Evolutionary conservation across 1,284 basidiomycete species (phyloP).

Genomic region (Gomphus bonarii): DNA sequence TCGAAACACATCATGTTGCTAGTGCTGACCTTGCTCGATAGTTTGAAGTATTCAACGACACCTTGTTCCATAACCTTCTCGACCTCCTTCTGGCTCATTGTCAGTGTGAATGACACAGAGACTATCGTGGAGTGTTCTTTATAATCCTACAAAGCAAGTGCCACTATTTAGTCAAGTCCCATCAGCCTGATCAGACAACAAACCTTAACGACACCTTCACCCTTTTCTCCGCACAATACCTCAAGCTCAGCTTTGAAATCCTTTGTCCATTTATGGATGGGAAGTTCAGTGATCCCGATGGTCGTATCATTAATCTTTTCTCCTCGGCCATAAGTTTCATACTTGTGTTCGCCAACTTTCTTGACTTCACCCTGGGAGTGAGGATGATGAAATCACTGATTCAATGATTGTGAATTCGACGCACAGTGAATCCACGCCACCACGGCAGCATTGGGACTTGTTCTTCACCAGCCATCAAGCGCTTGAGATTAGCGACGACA

Average conservation of each 20-base stretch:
- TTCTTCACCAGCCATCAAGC: conserved; percentile 84
- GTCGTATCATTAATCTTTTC: conserved; percentile 80
- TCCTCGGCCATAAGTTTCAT: conserved; percentile 72
- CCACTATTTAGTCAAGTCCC: neutral
- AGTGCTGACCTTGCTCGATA: conserved; percentile 75
- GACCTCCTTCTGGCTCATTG: conserved; percentile 74
- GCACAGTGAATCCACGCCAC: conserved; percentile 83
- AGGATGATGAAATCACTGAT: neutral
- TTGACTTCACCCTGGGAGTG: conserved; percentile 68
- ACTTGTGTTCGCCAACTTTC: conserved; percentile 74
- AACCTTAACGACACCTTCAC: conserved; percentile 58
- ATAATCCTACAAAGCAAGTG: conserved; percentile 57
- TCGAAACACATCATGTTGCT: conserved; percentile 99
- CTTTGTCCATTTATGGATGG: conserved; percentile 93
- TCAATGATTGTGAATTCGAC: conserved; percentile 8
- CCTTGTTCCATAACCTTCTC: conserved; percentile 87
- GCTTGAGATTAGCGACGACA: conserved; percentile 80
- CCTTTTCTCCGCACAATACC: conserved; percentile 65
- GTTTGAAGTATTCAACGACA: conserved; percentile 85
- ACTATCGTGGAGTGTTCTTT: conserved; percentile 93
- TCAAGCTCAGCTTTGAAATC: conserved; percentile 90
- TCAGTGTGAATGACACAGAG: conserved; percentile 85
- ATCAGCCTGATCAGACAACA: conserved; percentile 7
- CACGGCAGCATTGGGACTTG: conserved; percentile 84
- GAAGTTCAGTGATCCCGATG: conserved; percentile 92